Base-by-base conservation (phyloP, 176 grass and related monocot species). In the Avena insularis region DNA sequence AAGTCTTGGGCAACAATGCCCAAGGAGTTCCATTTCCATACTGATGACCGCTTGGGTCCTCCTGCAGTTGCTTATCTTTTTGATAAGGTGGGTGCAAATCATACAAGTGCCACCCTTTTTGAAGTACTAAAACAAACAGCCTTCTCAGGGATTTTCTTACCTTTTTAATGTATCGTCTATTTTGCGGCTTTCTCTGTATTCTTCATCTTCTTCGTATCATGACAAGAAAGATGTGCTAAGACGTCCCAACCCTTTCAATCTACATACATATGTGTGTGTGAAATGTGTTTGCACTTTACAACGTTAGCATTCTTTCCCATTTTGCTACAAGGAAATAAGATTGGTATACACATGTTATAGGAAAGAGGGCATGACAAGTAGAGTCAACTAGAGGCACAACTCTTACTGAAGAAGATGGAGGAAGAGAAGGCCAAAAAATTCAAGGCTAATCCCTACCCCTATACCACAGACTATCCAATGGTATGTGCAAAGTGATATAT, bases 381-480 rank as follows among this genome's bases (percentile, higher is more conserved):
- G 80, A 89, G 66, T 69, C 79, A 94, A 46, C 85, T 96, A 71
- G 57, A 83, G 40, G 82, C 77, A 33, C 90, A 94, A 59, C 77
- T 99, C 17, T 58, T 87, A 12, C 90, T 88, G n/a, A 96, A 91
- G 82, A 73, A 99, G 68, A 78, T 93, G 80, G 89, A 96, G 43
- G 94, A 99, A 46, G 92, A 94, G 75, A 97, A 84, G 49, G 87
- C 94, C 33, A 90, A 87, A 81, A 62, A 92, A 87, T 92, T 20
- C 54, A 99, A 91, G 75, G 97, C 97, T 83, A 94, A 80, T 27
- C 92, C 97, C 62, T 99, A 99, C 11, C 97, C 97, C 20, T 99
- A 99, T 54, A 93, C 97, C 16, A 98, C 92, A 19, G 90, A 95
- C 62, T 95, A 92, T 51, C 96, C 93, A 54, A 92, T 90, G 82